Evolutionary conservation across 306 rosid species (phyloP), one percentile per base, ranked within the genome.

Genomic region (Trichosanthes cucumerina): DNA sequence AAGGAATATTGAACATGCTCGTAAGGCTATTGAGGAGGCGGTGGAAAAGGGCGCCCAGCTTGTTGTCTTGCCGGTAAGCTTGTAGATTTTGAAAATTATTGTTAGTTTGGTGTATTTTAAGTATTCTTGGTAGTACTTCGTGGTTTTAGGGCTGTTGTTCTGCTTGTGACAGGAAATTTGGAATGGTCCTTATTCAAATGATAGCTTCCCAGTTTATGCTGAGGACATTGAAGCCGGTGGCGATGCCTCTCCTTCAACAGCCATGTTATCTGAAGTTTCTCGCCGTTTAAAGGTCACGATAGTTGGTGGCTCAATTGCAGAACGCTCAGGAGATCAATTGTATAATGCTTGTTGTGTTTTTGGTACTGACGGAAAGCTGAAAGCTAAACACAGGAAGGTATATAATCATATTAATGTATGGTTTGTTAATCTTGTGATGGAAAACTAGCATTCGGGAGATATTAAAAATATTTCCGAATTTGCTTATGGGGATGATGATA

Each of bases 371-470:
- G 99, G 97, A 53, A 84, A 81, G 79, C 88, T 95, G 59, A 78
- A 80, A 82, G 97, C 93, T 13, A 95, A 95, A 73, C 97, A 95
- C 81, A 89, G 99, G 81, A 92, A 95, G 99, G 97, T 89, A 81
- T 8, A 21, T 7, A 23, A 13, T 47, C 13, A 43, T 78, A 11
- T 74, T 31, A 1, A 33, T 74, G 10, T 13, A 50, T 74, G 63
- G 19, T 18, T 74, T 74, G 23, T 74, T 5, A 52, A 19, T 74
- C 60, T 19, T 33, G 46, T 74, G 16, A 50, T 47, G 60, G 33
- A 73, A 24, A 7, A 74, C 11, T 74, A 9, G 47, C 47, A 33
- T 74, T 46, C 52, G 23, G 24, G 54, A 1, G 18, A n/a, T 36
- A 41, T 46, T 13, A 36, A 10, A 39, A 41, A 41, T 38, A 68